phyloP scores from a whole-genome alignment of 495 filamentous ascomycete genomes.

The Thermothielavioides terrestris region DNA sequence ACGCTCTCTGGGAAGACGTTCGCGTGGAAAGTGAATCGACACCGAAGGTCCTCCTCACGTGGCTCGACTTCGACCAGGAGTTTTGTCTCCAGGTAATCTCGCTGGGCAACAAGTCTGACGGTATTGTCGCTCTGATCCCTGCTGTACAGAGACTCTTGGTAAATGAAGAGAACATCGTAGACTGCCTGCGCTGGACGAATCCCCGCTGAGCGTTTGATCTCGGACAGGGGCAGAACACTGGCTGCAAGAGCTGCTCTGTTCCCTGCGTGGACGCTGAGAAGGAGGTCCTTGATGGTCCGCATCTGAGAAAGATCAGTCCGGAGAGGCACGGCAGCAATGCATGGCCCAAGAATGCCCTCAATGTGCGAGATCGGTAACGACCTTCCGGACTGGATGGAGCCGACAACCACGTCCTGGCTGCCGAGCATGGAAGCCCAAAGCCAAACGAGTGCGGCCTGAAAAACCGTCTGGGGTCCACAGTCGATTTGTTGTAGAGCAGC shows the following conservation, averaged over 20 bases:
- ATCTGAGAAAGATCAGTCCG: slow-evolving; percentile 45
- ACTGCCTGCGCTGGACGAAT: slow-evolving; percentile 40
- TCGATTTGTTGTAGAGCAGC: slow-evolving; percentile 6
- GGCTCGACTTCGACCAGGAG: slow-evolving; percentile 67
- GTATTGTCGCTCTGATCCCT: neutral
- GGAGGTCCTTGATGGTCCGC: slow-evolving; percentile 45
- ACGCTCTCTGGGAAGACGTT: slow-evolving; percentile 37
- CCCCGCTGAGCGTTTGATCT: slow-evolving; percentile 53
- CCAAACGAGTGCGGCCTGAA: slow-evolving; percentile 62
- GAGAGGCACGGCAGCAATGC: slow-evolving; percentile 59
- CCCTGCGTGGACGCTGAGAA: slow-evolving; percentile 49
- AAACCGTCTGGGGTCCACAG: slow-evolving; percentile 49
- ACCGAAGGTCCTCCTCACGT: slow-evolving; percentile 39
- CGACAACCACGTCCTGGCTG: slow-evolving; percentile 60
- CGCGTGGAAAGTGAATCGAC: slow-evolving; percentile 45
- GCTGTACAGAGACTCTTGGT: slow-evolving; percentile 58
- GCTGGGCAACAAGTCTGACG: slow-evolving; percentile 43
- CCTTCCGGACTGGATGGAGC: slow-evolving; percentile 67
- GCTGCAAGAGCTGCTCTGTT: slow-evolving; percentile 55
- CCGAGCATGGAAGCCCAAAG: slow-evolving; percentile 54
- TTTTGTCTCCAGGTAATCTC: slow-evolving; percentile 64
- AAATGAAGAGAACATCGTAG: slow-evolving; percentile 67
- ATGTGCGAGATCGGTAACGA: slow-evolving; percentile 56
- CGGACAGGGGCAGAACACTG: slow-evolving; percentile 49
- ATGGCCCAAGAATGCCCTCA: slow-evolving; percentile 65